Evolutionary conservation across 1,284 basidiomycete genomes (phyloP).

Genomic region (Cutaneotrichosporon sp.): DNA sequence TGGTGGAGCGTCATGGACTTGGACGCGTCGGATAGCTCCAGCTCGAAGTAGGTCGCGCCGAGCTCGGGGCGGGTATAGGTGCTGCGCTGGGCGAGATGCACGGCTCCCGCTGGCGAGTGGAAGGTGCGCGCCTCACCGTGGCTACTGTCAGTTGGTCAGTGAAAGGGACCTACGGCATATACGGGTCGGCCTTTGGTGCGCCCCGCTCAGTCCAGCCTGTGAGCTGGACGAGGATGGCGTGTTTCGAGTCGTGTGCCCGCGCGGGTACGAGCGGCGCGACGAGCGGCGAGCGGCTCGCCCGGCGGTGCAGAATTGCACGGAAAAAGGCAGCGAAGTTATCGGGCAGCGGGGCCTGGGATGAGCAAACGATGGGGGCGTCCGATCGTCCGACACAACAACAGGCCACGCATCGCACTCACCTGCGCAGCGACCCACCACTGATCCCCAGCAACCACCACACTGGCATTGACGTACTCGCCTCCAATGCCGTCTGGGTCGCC

Average conservation of each 20-base stretch:
- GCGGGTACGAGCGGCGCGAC: background rate
- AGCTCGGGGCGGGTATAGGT: background rate
- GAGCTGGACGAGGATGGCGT: constrained; percentile 40
- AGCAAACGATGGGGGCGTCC: background rate
- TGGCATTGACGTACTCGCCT: constrained; percentile 40
- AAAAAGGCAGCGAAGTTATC: constrained; percentile 33
- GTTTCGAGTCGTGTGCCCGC: background rate
- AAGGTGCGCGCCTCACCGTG: background rate
- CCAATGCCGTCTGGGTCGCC: too few species aligned
- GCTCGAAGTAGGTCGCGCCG: constrained; percentile 15
- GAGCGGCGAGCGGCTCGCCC: constrained; percentile 13
- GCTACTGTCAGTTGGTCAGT: background rate
- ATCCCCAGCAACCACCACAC: constrained; percentile 32
- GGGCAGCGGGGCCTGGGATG: constrained; percentile 35
- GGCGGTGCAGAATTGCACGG: constrained; percentile 26
- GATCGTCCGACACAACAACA: background rate
- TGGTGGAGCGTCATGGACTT: constrained; percentile 25
- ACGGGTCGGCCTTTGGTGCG: constrained; percentile 37
- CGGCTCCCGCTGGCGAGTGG: background rate
- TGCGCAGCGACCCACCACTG: constrained; percentile 43
- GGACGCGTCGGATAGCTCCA: constrained; percentile 6
- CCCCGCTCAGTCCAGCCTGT: constrained; percentile 41
- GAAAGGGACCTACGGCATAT: constrained; percentile 26
- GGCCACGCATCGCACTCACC: constrained; percentile 22
- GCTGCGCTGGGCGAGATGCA: background rate